Evolutionary conservation across 2,329 filamentous ascomycete species (phyloP), one percentile per base, ranked within the genome.

Genomic region (Aspergillus quadrilineatus): DNA sequence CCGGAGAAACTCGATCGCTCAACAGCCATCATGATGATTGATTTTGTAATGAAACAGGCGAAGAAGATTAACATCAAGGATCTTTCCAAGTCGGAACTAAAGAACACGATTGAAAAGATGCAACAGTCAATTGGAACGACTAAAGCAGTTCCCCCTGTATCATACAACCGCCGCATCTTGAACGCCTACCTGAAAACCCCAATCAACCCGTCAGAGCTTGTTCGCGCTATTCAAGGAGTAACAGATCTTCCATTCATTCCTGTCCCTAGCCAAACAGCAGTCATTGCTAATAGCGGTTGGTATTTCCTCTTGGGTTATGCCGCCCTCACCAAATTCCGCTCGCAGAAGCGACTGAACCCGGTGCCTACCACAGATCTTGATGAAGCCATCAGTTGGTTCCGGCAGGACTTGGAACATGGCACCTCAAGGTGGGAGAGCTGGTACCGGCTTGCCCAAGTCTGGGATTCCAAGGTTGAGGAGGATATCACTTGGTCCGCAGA

Each of bases 281-380:
- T 79, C 10, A 78, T 95, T 34, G 92, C 92, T 0, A 85, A 85
- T 26, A 89, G 90, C 63, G 90, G 92, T 45, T 97, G 93, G 93
- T 96, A 91, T 71, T 96, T 94, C 71, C 77, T 97, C 30, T 84
- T 96, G 60, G 93, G 93, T 17, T 89, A 94, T 80, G 89, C 96
- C 55, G 87, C 90, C 2, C 81, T 97, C 55, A 90, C 89, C 43
- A 96, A 92, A 67, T 97, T 96, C 83, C 69, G 89, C 79, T 79
- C 82, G 77, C 74, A 92, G 80, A 90, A 93, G 66, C 85, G 91
- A 17, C 83, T 91, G 65, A 90, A 85, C 2, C 88, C 89, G 1
- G 88, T 88, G 3, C 88, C 90, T 12, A 93, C 89, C 0, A 90
- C 93, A 63, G 92, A 96, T 67, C 79, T 96, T 49, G 88, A 92